phyloP scores from a whole-genome alignment of 1,284 basidiomycete species.

The Singerocomus inundabilis region DNA sequence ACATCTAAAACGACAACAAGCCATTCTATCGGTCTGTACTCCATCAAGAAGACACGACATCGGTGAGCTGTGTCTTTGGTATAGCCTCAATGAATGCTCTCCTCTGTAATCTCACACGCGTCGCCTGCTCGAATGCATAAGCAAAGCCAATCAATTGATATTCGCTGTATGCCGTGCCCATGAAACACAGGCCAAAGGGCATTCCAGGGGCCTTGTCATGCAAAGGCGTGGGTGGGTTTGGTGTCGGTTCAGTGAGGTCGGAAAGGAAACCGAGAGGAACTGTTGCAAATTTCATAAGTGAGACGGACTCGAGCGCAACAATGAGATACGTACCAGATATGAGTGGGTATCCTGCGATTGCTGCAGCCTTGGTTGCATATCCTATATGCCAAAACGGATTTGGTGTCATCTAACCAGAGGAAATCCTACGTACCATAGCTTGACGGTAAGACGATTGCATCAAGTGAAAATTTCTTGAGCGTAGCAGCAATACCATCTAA shows the following conservation, averaged over 20 bases:
- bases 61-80: conserved; percentile 25
- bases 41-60: conserved; percentile 15
- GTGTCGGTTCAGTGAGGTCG: conserved; percentile 24
- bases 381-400: not conserved
- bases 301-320: not conserved
- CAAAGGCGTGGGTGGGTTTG: conserved; percentile 34
- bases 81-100: conserved; percentile 24
- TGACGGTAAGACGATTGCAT: conserved; percentile 45
- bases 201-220: conserved; percentile 37
- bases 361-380: conserved; percentile 22
- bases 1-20: not conserved
- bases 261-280: conserved; percentile 51
- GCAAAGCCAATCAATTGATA: conserved; percentile 46
- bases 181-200: conserved; percentile 51
- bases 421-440: conserved; percentile 21
- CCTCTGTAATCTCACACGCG: conserved; percentile 41
- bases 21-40: not conserved
- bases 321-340: conserved; percentile 20
- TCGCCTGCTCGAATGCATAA: conserved; percentile 57
- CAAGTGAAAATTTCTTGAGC: conserved; percentile 40
- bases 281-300: conserved; percentile 9
- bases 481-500: conserved; percentile 46
- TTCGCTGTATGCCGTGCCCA: conserved; percentile 52
- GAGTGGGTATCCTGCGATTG: conserved; percentile 28
- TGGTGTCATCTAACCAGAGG: not conserved